A percentile compares a stretch with the other conserved stretches of the same genome.
Evolutionary conservation across 2,329 filamentous ascomycete genomes (phyloP).

Genomic region (Paracamarosporium sp.): DNA sequence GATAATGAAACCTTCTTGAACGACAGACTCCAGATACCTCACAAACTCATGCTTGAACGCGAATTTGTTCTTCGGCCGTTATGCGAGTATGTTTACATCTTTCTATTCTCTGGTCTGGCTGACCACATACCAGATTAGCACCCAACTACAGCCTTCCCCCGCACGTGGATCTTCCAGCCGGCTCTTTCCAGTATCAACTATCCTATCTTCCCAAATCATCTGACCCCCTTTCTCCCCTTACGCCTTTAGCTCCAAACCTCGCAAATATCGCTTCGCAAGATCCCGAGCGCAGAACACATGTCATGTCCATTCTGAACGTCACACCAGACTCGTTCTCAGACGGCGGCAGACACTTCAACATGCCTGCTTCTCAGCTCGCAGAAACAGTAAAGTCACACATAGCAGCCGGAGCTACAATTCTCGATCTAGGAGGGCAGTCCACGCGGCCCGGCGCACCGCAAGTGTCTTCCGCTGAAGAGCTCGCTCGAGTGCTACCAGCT

Average conservation of each 20-base stretch:
- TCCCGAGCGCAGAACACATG: slow-evolving; percentile 62
- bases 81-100: slow-evolving; percentile 67
- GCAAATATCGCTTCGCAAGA: slow-evolving; percentile 34
- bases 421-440: slow-evolving; percentile 93
- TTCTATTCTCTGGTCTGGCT: slow-evolving; percentile 7
- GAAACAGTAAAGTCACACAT: slow-evolving; percentile 69
- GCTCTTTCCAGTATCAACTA: slow-evolving; percentile 40
- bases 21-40: slow-evolving; percentile 81
- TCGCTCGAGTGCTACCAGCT: slow-evolving; percentile 78
- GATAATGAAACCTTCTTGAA: slow-evolving; percentile 69
- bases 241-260: slow-evolving; percentile 43
- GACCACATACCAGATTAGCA: slow-evolving; percentile 30
- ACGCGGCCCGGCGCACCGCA: slow-evolving; percentile 78
- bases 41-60: slow-evolving; percentile 83
- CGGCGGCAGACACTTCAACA: slow-evolving; percentile 65
- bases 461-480: slow-evolving; percentile 75
- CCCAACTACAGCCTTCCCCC: slow-evolving; percentile 47
- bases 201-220: slow-evolving; percentile 41
- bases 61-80: slow-evolving; percentile 93
- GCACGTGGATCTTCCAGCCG: slow-evolving; percentile 54
- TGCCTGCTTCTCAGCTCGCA: slow-evolving; percentile 58
- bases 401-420: slow-evolving; percentile 75
- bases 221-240: slow-evolving; percentile 47
- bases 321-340: slow-evolving; percentile 98
- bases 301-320: slow-evolving; percentile 95